Percentiles rank a stretch among this genome's conserved stretches.
phyloP scores from a whole-genome alignment of 768 basidiomycete species.

The Phanerochaete sordida region DNA sequence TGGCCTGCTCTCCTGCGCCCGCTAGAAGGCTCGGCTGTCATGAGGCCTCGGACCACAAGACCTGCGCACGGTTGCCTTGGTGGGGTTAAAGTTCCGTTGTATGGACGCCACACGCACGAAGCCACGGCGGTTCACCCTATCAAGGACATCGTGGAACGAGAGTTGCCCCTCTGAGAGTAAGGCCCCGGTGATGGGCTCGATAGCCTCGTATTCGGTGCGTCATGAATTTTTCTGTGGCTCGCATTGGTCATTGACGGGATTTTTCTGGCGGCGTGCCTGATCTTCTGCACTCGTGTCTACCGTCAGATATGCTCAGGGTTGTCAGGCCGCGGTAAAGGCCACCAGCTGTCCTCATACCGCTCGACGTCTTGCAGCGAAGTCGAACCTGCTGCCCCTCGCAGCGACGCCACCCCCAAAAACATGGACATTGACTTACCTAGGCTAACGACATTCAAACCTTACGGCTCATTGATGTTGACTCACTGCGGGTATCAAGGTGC shows the following conservation, averaged over 20 bases:
- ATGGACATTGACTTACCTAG: background rate
- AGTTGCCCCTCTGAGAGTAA: background rate
- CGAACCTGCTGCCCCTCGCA: background rate
- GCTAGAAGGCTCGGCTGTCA: background rate
- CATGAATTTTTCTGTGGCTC: background rate
- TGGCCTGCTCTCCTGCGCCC: background rate
- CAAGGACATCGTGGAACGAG: background rate
- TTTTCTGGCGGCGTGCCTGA: background rate
- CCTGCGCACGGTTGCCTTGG: background rate
- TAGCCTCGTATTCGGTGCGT: background rate
- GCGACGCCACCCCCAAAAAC: background rate
- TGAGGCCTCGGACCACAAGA: background rate
- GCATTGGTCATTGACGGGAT: background rate
- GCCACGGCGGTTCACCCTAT: background rate
- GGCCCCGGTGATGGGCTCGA: background rate
- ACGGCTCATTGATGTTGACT: too few species aligned
- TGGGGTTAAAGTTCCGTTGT: background rate
- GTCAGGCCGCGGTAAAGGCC: background rate
- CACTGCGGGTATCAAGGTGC: too few species aligned
- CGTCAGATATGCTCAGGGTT: background rate
- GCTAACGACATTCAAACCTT: background rate
- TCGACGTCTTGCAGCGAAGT: background rate
- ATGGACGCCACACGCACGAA: background rate
- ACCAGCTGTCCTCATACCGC: background rate
- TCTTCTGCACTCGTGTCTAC: background rate